A percentile compares a stretch with the other conserved stretches of the same genome.
phyloP scores from a whole-genome alignment of 192 early-diverging fungal species.

The Coemansia sp. region DNA sequence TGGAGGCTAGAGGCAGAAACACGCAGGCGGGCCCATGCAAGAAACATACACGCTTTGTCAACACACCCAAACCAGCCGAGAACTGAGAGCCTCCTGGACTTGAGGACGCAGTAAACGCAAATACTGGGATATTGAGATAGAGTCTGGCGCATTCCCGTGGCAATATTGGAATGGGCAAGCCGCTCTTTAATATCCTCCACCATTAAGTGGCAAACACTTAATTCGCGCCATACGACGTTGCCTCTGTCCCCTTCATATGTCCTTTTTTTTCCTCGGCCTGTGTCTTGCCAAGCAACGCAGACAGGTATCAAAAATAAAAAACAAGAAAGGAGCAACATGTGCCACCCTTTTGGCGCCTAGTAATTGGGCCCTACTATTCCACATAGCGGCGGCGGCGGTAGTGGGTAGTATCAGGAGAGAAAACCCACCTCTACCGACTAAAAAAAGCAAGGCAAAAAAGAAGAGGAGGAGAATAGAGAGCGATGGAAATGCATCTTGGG shows the following conservation, averaged over 20 bases:
- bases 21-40: background rate
- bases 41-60: background rate
- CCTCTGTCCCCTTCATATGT: background rate
- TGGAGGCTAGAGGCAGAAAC: background rate
- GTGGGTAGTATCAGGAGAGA: background rate
- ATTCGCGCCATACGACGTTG: slow-evolving; percentile 7
- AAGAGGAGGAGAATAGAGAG: background rate
- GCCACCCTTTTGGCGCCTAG: background rate
- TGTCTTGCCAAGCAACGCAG: background rate
- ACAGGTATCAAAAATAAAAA: background rate
- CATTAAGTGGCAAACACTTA: slow-evolving; percentile 7
- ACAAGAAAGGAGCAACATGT: background rate
- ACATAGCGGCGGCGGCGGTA: background rate
- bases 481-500: background rate
- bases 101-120: slow-evolving; percentile 9
- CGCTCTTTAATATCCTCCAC: background rate
- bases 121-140: slow-evolving; percentile 4
- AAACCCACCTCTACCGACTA: background rate
- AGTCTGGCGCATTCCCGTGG: slow-evolving; percentile 6
- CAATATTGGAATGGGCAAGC: slow-evolving; percentile 1
- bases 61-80: background rate
- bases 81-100: background rate
- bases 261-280: background rate
- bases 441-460: slow-evolving; percentile 7
- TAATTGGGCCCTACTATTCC: slow-evolving; percentile 5